Conservation (phyloP, 805 yeast genomes). For the Candida hispaniensis region DNA sequence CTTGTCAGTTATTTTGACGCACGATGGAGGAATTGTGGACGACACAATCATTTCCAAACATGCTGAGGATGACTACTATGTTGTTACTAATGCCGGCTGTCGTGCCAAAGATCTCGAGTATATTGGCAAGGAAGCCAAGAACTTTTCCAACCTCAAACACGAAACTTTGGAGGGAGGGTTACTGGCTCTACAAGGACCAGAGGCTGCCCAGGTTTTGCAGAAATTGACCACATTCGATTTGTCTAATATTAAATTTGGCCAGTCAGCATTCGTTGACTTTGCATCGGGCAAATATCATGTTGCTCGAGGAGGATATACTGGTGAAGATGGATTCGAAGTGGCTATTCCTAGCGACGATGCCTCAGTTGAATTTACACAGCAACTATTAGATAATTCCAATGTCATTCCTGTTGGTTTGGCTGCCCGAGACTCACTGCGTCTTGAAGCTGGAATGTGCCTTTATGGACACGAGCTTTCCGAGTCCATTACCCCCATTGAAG, state of each 20-base stretch:
- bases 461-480: constrained; percentile 89
- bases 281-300: constrained; percentile 46
- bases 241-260: constrained; percentile 61
- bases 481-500: constrained; percentile 73
- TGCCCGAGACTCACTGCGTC: constrained; percentile 90
- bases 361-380: constrained; percentile 51
- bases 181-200: constrained; percentile 89
- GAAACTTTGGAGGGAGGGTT: constrained; percentile 51
- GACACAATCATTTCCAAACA: constrained; percentile 85
- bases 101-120: constrained; percentile 68
- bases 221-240: constrained; percentile 52
- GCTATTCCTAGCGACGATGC: constrained; percentile 48
- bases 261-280: constrained; percentile 40
- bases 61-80: constrained; percentile 56
- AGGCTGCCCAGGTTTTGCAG: constrained; percentile 56
- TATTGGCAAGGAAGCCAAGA: constrained; percentile 41
- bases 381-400: constrained; percentile 42
- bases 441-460: constrained; percentile 97
- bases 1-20: constrained; percentile 59
- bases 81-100: constrained; percentile 95
- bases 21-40: constrained; percentile 84
- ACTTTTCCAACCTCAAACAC: constrained; percentile 30
- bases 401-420: constrained; percentile 90
- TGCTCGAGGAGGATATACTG: constrained; percentile 96
- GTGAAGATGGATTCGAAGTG: constrained; percentile 96